Base-by-base conservation (phyloP, 805 yeast species). In the Metschnikowia orientalis region DNA sequence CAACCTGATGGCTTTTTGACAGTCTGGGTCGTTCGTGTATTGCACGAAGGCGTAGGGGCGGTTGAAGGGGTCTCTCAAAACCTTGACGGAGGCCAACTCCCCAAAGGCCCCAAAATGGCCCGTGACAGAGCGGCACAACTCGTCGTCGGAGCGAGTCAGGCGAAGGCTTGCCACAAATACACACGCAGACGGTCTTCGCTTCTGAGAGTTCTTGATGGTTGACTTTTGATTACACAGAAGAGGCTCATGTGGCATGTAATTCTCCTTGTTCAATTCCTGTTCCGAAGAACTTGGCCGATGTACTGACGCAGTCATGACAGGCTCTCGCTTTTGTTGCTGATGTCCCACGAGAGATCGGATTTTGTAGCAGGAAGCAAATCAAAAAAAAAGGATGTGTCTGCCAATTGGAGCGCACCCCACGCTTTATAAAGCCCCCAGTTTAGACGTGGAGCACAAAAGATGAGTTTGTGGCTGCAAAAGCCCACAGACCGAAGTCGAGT, bases 11-110 rank as follows among this genome's bases (percentile, higher is more conserved):
- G 95, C 96, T 4, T 43, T 52, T 40, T 69, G 67, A 4, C 95
- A 88, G 44, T 82, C 90, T 6, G 59, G 64, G 42, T 82, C 92
- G 36, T 64, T 75, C 6, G 75, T 65, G 54, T 83, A 88, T 60
- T 88, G 96, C 28, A 88, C 95, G 69, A 88, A 88, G 0, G 95
- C 95, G 59, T 88, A 88, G 2, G 97, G 97, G 28, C 95, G 38
- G 28, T 82, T 81, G 14, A 77, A 69, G 10, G 82, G 77, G 60
- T 88, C 95, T 34, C 95, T 67, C 38, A 88, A 67, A 2, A 88
- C 95, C 51, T 88, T 88, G 10, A 86, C 94, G 14, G 81, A 62
- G 2, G 78, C 69, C 24, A 85, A 62, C 25, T 69, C 63, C 6
- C 95, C 95, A 78, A 81, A 88, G 38, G 74, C 66, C 38, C 64